Base-by-base conservation (phyloP, 2,329 filamentous ascomycete species). In the Scopulariopsis brevicaulis region DNA sequence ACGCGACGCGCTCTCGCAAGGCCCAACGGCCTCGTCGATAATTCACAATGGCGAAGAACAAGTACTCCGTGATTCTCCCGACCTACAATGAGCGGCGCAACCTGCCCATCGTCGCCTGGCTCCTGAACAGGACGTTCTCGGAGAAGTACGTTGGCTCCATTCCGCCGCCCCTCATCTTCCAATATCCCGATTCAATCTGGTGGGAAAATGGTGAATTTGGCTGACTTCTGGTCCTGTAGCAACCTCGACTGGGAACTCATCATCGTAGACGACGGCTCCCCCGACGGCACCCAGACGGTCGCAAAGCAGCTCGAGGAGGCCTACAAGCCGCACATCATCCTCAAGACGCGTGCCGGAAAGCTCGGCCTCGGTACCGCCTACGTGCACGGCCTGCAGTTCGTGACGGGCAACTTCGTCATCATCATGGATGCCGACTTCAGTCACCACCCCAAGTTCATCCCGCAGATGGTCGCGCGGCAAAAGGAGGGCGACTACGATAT, bases 361-460 rank as follows among this genome's bases (percentile, higher is more conserved):
- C 88, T 96, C 46, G 93, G 93, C n/a, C 86, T 97, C 55, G 93
- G 93, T 65, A 96, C 93, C 2, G 93, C 93, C 54, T 97, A 97
- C 76, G 90, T 96, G 46, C 92, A 96, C 74, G 93, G 93, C 56
- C 81, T 99, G 60, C 84, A 96, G 71, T 97, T 89, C 70, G 87
- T 82, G 25, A 91, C 85, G 24, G 94, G 94, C 67, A 96, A 95
- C 81, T 97, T 85, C 69, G 90, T 99, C 70, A 90, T 99, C 79
- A 99, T 99, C 81, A 99, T 99, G 94, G 94, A 99, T 78, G 94
- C 95, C 74, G 94, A 99, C 76, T 99, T 99, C 81, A 90, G 85
- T 66, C 94, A 99, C 77, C 94, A 99, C 79, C 94, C 94, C 69
- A 99, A 97, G 77, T 99, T 97, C 82, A 96, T 99, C 74, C 86